Conservation (phyloP, 148 eudicot genomes). For the Rhododendron henanense region DNA sequence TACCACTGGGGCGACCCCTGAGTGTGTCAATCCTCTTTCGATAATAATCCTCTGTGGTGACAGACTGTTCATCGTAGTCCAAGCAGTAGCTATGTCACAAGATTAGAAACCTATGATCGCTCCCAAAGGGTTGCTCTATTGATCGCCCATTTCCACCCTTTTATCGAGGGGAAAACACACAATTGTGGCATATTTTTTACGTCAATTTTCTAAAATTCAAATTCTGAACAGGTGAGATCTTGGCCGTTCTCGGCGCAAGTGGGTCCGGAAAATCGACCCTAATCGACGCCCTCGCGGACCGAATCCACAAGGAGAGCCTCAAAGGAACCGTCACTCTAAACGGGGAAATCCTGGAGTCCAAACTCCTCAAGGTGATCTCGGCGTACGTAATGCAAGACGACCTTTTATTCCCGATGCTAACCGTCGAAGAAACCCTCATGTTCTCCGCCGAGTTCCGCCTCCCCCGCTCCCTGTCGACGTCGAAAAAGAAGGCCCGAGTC, state of each 20-base stretch:
- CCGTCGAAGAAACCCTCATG: slow-evolving; percentile 85
- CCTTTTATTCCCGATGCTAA: slow-evolving; percentile 81
- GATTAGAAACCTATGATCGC: not conserved
- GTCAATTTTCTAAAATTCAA: not conserved
- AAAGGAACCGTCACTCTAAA: slow-evolving; percentile 63
- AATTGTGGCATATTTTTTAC: not conserved
- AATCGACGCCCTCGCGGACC: slow-evolving; percentile 67
- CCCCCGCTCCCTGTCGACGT: slow-evolving; percentile 55
- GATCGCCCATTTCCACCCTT: not conserved
- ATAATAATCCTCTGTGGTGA: not conserved
- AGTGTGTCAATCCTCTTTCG: not conserved
- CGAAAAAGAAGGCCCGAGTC: slow-evolving; percentile 68
- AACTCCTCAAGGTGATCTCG: slow-evolving; percentile 66
- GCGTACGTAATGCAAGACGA: slow-evolving; percentile 98
- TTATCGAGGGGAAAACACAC: not conserved
- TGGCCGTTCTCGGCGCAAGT: slow-evolving; percentile 88
- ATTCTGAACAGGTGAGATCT: slow-evolving; percentile 40
- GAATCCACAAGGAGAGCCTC: slow-evolving; percentile 64
- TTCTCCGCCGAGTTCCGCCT: slow-evolving; percentile 86
- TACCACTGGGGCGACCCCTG: too few species aligned
- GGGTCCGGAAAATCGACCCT: slow-evolving; percentile 92
- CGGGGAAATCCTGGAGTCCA: slow-evolving; percentile 65
- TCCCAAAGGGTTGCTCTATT: not conserved
- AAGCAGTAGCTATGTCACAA: not conserved
- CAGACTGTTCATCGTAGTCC: not conserved